Conservation (phyloP, 2,329 filamentous ascomycete genomes). For the Alternaria rosae region DNA sequence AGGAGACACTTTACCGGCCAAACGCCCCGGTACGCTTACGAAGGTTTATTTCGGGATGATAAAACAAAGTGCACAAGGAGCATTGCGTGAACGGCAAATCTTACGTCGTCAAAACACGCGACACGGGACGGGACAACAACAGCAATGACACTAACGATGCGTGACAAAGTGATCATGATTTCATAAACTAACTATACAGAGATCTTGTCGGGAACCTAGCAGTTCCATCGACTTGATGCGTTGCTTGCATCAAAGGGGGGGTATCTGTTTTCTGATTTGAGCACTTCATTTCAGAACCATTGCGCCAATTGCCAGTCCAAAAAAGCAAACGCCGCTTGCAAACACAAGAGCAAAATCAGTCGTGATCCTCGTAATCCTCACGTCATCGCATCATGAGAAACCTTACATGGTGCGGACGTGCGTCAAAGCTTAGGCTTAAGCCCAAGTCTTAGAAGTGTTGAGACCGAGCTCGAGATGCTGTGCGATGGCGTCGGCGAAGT, state of each 20-base stretch:
- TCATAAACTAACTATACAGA: constrained; percentile 7
- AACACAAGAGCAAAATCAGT: not conserved
- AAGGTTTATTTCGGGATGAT: not conserved
- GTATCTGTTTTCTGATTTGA: constrained; percentile 42
- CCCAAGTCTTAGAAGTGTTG: constrained; percentile 39
- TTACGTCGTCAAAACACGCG: not conserved
- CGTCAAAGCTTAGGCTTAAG: constrained; percentile 12
- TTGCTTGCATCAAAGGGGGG: constrained; percentile 12
- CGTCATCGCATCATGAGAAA: not conserved
- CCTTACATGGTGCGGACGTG: not conserved
- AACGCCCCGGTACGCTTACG: not conserved
- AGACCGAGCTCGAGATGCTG: constrained; percentile 43
- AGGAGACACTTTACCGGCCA: not conserved
- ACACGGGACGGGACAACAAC: not conserved
- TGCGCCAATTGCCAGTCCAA: constrained; percentile 20
- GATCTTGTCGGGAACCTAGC: constrained; percentile 1
- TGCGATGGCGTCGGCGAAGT: constrained; percentile 47
- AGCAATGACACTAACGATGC: not conserved
- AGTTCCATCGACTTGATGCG: constrained; percentile 8
- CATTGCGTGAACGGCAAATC: not conserved
- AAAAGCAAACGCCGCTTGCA: constrained; percentile 1
- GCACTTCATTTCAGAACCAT: constrained; percentile 40
- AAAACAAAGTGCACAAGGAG: not conserved
- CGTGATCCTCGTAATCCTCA: not conserved
- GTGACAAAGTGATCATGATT: not conserved